A percentile compares a stretch with the other conserved stretches of the same genome.
phyloP scores from a whole-genome alignment of 208 protist species.

The Acanthamoeba quina region DNA sequence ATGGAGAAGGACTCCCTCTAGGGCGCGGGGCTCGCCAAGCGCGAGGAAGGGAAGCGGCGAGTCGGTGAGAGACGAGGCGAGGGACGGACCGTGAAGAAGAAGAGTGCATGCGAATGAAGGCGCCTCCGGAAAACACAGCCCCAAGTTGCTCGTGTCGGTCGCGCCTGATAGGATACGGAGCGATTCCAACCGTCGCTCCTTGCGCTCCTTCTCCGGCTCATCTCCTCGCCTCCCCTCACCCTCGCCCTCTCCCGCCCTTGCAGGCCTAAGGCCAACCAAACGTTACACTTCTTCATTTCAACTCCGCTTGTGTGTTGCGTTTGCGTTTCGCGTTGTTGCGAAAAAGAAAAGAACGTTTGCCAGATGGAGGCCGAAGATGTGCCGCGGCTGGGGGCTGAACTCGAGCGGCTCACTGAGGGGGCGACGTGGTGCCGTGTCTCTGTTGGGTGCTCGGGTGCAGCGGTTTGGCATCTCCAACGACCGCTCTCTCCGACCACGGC shows the following conservation, averaged over 20 bases:
- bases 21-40: not conserved
- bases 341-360: no score
- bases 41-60: not conserved
- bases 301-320: no score
- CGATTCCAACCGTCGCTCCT: constrained; percentile 65
- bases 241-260: no score
- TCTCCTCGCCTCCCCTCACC: not conserved
- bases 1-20: constrained; percentile 15
- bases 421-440: not conserved
- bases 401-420: not conserved
- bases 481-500: no score
- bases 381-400: not conserved
- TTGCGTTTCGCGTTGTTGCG: no score
- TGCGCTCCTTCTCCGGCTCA: not conserved
- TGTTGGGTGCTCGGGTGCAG: not conserved
- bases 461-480: not conserved
- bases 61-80: not conserved
- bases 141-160: constrained; percentile 14
- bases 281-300: no score
- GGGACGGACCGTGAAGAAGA: not conserved
- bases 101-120: constrained; percentile 62
- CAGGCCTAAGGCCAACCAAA: no score
- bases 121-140: constrained; percentile 49
- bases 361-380: no score
- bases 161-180: constrained; percentile 29